Evolutionary conservation across 768 basidiomycete genomes (phyloP).

Genomic region (Postia placenta): DNA sequence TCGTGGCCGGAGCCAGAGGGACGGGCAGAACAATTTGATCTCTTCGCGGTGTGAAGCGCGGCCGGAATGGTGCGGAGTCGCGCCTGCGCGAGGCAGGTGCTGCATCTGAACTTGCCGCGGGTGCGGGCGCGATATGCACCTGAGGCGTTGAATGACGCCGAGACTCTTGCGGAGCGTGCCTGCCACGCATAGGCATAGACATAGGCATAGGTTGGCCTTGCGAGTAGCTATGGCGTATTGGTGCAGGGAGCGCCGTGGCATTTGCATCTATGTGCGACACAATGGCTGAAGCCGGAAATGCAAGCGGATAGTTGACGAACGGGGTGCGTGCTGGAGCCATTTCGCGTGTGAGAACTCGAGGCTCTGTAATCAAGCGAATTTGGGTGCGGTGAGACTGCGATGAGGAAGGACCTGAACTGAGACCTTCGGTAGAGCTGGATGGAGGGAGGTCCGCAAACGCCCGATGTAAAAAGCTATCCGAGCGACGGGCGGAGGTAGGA

Average conservation of each 20-base stretch:
- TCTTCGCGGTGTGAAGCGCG: slow-evolving; percentile 10
- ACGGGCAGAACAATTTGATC: slow-evolving; percentile 20
- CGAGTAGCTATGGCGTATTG: background rate
- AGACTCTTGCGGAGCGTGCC: no score
- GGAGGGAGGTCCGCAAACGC: slow-evolving; percentile 15
- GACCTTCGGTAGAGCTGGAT: slow-evolving; percentile 12
- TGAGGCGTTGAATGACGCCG: no score
- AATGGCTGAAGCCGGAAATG: no score
- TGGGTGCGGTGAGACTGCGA: slow-evolving; percentile 19
- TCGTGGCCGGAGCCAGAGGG: slow-evolving; percentile 12
- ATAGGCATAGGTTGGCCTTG: no score
- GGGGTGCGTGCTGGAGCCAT: background rate
- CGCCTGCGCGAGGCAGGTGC: no score
- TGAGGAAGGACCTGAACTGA: slow-evolving; percentile 10
- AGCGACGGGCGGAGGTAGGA: background rate
- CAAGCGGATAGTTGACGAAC: no score
- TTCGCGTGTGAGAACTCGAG: background rate
- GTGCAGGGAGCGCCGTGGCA: background rate
- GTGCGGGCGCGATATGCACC: no score
- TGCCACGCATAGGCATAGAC: no score
- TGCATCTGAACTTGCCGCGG: background rate
- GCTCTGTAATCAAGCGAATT: slow-evolving; percentile 9
- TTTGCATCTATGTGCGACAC: no score
- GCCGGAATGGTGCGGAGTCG: slow-evolving; percentile 1
- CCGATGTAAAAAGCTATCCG: slow-evolving; percentile 20